A percentile compares a stretch with the other conserved stretches of the same genome.
These are phyloP conservation scores for Chlorella sp. DNA, from an alignment of 139 green algal species.

Conservation along the genomic window DNA sequence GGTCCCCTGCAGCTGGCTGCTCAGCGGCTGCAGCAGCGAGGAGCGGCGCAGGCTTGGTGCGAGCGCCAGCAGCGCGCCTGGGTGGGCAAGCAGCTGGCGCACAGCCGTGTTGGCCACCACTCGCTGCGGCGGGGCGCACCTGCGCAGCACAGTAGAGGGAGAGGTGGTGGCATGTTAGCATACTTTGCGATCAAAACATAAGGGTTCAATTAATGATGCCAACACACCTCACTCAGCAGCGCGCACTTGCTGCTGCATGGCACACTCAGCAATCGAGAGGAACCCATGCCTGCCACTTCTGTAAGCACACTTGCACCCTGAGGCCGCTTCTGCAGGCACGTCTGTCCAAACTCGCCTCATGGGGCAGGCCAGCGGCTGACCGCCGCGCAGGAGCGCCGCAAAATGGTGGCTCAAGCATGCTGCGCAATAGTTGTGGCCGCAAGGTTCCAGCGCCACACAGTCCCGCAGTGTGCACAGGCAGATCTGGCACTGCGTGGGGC, in stretches of 20 bases:
- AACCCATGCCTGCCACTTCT: background rate
- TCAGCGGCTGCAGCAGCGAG: background rate
- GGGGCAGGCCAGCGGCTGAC: conserved; percentile 41
- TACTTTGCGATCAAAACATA: too few species aligned
- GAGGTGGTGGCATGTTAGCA: too few species aligned
- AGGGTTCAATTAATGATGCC: too few species aligned
- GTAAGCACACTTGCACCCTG: background rate
- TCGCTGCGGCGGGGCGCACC: conserved; percentile 57
- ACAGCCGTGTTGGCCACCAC: conserved; percentile 67
- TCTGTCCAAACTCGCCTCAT: background rate
- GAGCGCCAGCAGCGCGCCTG: background rate
- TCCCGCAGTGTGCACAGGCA: conserved; percentile 59
- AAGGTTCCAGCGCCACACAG: conserved; percentile 74
- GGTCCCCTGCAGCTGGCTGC: background rate
- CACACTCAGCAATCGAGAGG: background rate
- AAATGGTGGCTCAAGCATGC: conserved; percentile 72
- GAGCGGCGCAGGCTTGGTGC: background rate
- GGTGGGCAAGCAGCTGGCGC: conserved; percentile 47
- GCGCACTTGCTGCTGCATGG: background rate
- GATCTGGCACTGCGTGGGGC: conserved; percentile 70
- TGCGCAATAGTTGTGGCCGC: conserved; percentile 78
- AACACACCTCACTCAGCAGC: too few species aligned
- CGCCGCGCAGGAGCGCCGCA: conserved; percentile 52
- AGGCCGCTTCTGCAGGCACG: background rate
- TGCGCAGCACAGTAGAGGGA: background rate